Conservation (phyloP, 1,284 basidiomycete species). For the Ustilago nuda region DNA sequence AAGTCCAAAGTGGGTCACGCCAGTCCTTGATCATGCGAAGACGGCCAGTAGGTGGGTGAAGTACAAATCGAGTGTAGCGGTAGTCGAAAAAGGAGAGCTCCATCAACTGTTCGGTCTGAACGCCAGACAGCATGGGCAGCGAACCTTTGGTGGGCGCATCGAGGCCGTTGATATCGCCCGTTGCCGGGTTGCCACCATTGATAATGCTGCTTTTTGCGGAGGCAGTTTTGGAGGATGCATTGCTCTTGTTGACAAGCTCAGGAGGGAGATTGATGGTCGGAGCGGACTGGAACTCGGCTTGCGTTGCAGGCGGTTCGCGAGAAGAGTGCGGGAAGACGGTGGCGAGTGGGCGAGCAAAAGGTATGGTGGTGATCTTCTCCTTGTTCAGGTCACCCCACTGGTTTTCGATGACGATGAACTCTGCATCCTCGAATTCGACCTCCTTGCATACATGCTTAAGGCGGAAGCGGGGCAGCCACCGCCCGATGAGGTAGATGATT, state of each 20-base stretch:
- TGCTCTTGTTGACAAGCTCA: slow-evolving; percentile 41
- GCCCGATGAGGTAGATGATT: slow-evolving; percentile 82
- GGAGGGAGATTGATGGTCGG: slow-evolving; percentile 41
- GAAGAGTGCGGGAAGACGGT: slow-evolving; percentile 66
- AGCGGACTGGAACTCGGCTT: slow-evolving; percentile 57
- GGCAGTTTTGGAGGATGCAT: slow-evolving; percentile 34
- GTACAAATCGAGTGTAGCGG: slow-evolving; percentile 88
- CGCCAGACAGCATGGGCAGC: slow-evolving; percentile 55
- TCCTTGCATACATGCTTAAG: slow-evolving; percentile 86
- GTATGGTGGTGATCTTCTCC: slow-evolving; percentile 54
- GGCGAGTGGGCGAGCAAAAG: slow-evolving; percentile 64
- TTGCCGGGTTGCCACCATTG: slow-evolving; percentile 36
- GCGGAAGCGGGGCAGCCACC: slow-evolving; percentile 94
- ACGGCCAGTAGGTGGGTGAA: slow-evolving; percentile 85
- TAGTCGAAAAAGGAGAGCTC: slow-evolving; percentile 72
- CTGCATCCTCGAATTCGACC: slow-evolving; percentile 81
- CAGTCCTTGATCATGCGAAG: slow-evolving; percentile 89
- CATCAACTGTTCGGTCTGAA: slow-evolving; percentile 65
- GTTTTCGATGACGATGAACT: slow-evolving; percentile 83
- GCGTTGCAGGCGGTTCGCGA: slow-evolving; percentile 64
- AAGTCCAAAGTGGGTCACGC: slow-evolving; percentile 85
- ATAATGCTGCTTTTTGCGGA: slow-evolving; percentile 51
- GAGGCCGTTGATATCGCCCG: slow-evolving; percentile 21
- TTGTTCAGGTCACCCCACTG: slow-evolving; percentile 67
- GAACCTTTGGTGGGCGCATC: slow-evolving; percentile 6